Percentiles rank a stretch among this genome's conserved stretches.
phyloP scores from a whole-genome alignment of 306 rosid genomes.

The Cotoneaster glaucophyllus region DNA sequence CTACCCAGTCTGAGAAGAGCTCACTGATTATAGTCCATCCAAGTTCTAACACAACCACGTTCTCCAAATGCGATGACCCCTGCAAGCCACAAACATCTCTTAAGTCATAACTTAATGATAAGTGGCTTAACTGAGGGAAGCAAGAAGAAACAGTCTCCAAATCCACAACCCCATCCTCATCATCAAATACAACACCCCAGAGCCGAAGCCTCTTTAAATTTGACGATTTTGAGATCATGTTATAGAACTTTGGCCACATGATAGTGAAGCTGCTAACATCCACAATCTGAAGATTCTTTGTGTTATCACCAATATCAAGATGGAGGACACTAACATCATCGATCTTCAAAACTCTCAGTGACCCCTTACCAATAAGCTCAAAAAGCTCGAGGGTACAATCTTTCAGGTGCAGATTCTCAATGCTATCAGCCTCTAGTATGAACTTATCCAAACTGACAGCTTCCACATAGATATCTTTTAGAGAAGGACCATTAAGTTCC shows the following conservation, averaged over 20 bases:
- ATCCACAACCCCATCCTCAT: constrained; percentile 65
- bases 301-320: constrained; percentile 61
- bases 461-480: constrained; percentile 58
- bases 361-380: constrained; percentile 54
- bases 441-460: constrained; percentile 61
- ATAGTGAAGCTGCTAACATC: constrained; percentile 67
- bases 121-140: constrained; percentile 50
- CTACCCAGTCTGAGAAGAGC: constrained; percentile 71
- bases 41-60: constrained; percentile 65
- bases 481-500: constrained; percentile 53
- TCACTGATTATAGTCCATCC: constrained; percentile 76
- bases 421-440: constrained; percentile 43
- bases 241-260: constrained; percentile 69
- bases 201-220: constrained; percentile 53
- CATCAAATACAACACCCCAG: constrained; percentile 63
- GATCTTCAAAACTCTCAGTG: constrained; percentile 48
- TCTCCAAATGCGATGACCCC: constrained; percentile 52
- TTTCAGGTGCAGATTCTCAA: constrained; percentile 52
- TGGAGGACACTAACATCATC: constrained; percentile 64
- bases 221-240: constrained; percentile 62
- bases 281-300: constrained; percentile 68
- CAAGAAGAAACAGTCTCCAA: constrained; percentile 53
- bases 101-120: constrained; percentile 56
- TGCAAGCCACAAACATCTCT: constrained; percentile 63
- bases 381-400: constrained; percentile 53